Conservation (phyloP, 2,329 filamentous ascomycete species). For the Didymella pomorum region DNA sequence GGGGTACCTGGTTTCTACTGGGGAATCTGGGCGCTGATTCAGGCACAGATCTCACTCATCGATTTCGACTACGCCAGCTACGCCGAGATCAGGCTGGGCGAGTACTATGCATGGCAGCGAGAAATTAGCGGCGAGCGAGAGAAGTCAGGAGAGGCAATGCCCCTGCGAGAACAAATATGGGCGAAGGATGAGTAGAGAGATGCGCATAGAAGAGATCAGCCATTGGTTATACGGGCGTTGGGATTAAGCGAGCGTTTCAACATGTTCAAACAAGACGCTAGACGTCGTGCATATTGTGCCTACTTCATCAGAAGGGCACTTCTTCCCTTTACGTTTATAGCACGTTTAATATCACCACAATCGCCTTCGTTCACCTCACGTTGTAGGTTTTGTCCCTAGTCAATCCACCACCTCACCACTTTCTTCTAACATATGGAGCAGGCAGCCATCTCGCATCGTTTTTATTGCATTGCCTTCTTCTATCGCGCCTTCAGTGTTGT, state of each 20-base stretch:
- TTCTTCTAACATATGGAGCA: not conserved
- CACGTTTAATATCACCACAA: constrained; percentile 15
- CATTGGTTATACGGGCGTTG: constrained; percentile 13
- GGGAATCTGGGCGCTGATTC: constrained; percentile 96
- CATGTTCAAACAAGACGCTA: constrained; percentile 18
- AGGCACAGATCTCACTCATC: constrained; percentile 92
- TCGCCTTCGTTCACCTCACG: not conserved
- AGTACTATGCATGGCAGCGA: constrained; percentile 91
- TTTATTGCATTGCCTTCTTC: not conserved
- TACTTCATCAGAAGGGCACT: constrained; percentile 15
- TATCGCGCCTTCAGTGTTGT: not conserved
- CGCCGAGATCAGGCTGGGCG: constrained; percentile 82
- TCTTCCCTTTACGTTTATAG: constrained; percentile 1
- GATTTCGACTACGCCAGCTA: constrained; percentile 97
- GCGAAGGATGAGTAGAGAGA: constrained; percentile 13
- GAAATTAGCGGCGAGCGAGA: constrained; percentile 18
- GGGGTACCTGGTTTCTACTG: constrained; percentile 88
- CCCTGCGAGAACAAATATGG: constrained; percentile 18
- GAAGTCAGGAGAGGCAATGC: constrained; percentile 14
- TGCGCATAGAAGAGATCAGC: not conserved
- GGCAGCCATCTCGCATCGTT: too few relatives aligned
- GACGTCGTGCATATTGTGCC: constrained; percentile 16
- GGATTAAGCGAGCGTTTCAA: constrained; percentile 21
- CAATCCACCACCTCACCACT: too few relatives aligned
- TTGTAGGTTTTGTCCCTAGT: not conserved